Conservation (phyloP, 2,329 filamentous ascomycete genomes). For the Neofusicoccum sp. region DNA sequence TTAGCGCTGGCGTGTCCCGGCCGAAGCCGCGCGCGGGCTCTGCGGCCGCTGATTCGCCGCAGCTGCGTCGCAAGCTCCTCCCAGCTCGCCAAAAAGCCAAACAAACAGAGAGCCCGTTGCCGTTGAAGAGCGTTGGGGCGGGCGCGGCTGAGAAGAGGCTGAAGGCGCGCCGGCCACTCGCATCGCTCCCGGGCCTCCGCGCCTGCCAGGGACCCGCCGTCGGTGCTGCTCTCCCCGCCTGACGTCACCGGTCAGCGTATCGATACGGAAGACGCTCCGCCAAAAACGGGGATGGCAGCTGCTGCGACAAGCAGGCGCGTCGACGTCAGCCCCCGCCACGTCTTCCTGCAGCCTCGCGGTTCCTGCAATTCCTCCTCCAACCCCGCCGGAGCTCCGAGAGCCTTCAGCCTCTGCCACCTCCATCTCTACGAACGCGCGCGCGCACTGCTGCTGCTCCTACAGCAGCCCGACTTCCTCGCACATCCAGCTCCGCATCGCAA, state of each 20-base stretch:
- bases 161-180: constrained; percentile 3
- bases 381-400: neutral
- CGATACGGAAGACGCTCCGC: neutral
- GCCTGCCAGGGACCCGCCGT: too few species aligned
- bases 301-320: neutral
- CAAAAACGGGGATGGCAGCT: constrained; percentile 6
- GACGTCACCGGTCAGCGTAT: neutral
- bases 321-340: neutral
- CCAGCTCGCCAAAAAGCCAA: neutral
- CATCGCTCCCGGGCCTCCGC: neutral
- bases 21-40: neutral
- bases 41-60: neutral
- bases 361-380: neutral
- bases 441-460: too few species aligned
- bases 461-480: too few species aligned
- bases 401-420: too few species aligned
- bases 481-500: too few species aligned
- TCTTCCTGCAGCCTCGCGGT: neutral
- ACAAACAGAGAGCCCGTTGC: neutral
- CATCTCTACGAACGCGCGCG: too few species aligned
- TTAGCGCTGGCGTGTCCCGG: neutral
- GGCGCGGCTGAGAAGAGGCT: neutral
- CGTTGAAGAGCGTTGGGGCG: neutral
- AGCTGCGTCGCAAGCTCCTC: neutral
- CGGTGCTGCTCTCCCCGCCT: neutral